Evolutionary conservation across 345 rosid genomes (phyloP), one percentile per base, ranked within the genome.

Genomic region (Rhodamnia argentea): DNA sequence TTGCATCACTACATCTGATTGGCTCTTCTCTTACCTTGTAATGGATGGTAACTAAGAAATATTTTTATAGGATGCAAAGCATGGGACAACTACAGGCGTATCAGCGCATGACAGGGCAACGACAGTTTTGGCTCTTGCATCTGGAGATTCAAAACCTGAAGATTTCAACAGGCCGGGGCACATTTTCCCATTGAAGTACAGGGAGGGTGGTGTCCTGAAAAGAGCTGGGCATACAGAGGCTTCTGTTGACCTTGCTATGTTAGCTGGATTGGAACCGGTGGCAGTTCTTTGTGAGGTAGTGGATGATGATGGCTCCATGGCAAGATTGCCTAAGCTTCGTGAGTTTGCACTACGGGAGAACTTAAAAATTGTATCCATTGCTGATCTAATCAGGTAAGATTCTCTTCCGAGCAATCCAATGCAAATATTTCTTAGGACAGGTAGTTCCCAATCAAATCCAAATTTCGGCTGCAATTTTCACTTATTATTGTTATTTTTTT

Each of bases 161-260:
- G 98, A 95, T 88, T 95, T 96, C 91, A 95, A 94, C 87, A 93
- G 99, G 20, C 99, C 98, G 0, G 96, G 98, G 54, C 98, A 96
- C 56, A 94, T 95, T 83, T 96, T 96, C 42, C 99, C 98, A 1
- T 86, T 95, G 84, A 95, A 89, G 91, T 96, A 94, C 86, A 88
- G 96, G 87, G 96, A 95, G 86, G 99, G 98, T 42, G 98, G 99
- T 81, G 98, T 96, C 78, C 78, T 70, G 78, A 70, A 70, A 70
- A 70, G 78, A 87, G 98, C 99, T 89, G 98, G 99, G 51, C 99
- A 96, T 87, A 96, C 99, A 51, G 98, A 96, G 90, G 98, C 98
- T 87, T 92, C 98, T 64, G 95, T 94, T 88, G 99, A 96, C 92
- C 98, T 96, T 83, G 89, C 96, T 14, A 70, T 70, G 47, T 70